These are phyloP conservation scores for Venturiaceae sp. DNA, from an alignment of 2,329 filamentous ascomycete genomes.

Conservation along the genomic window DNA sequence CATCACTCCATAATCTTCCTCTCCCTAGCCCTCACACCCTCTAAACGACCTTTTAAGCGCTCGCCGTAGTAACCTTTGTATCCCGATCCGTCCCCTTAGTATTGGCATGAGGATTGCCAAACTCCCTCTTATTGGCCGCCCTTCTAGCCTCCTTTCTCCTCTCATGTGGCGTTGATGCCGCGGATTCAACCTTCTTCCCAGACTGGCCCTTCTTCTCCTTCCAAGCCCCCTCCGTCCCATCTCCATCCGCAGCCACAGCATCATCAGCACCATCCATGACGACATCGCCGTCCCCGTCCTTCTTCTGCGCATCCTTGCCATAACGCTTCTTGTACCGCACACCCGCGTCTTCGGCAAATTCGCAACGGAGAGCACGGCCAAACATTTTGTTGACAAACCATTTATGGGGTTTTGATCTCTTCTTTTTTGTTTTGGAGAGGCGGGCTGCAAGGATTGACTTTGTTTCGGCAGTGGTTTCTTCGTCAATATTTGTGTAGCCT, in stretches of 20 bases:
- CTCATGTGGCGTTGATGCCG: constrained; percentile 15
- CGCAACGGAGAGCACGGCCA: constrained; percentile 73
- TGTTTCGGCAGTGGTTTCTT: background rate
- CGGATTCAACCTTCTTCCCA: constrained; percentile 13
- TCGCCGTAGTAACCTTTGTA: too few relatives aligned
- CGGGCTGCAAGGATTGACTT: background rate
- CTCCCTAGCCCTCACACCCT: too few relatives aligned
- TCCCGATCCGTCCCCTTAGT: too few relatives aligned
- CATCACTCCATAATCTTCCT: too few relatives aligned
- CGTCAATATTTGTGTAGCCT: constrained; percentile 18
- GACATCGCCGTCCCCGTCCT: constrained; percentile 16
- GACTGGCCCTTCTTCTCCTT: constrained; percentile 15
- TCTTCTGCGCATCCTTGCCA: constrained; percentile 50
- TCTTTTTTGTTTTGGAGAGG: constrained; percentile 18
- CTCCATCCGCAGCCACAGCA: constrained; percentile 14
- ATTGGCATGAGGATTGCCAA: background rate
- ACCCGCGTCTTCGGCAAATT: constrained; percentile 87
- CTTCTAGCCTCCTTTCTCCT: constrained; percentile 16
- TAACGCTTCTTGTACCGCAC: constrained; percentile 90
- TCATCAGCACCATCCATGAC: constrained; percentile 18
- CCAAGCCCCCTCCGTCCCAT: constrained; percentile 14
- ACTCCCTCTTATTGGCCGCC: constrained; percentile 9
- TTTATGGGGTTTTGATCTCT: constrained; percentile 40
- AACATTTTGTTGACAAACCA: constrained; percentile 82
- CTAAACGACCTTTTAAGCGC: too few relatives aligned